Evolutionary conservation across 2,329 filamentous ascomycete species (phyloP), one percentile per base, ranked within the genome.

Genomic region (Pseudogymnoascus destructans): DNA sequence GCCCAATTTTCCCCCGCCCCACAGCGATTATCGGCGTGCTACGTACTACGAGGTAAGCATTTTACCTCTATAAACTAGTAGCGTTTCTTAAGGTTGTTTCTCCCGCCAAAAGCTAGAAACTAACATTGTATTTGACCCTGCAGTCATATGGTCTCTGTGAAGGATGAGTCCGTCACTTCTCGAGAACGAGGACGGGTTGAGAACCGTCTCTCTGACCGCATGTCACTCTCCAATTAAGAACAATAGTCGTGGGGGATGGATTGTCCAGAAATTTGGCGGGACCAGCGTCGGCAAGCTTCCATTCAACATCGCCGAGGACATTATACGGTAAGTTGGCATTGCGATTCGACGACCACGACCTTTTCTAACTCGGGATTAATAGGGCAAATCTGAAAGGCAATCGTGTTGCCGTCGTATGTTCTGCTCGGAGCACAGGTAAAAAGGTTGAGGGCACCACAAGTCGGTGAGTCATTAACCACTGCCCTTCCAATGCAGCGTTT

Each of bases 391-490:
- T 95, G 58, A 75, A 75, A 58, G 75, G 81, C 59, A 84, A 89
- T 69, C 85, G 85, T 71, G 84, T 96, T 63, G 91, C 90, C 59
- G 86, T 98, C 59, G 92, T 98, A 59, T 98, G 93, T 74, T 98
- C 93, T 61, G 93, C 93, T 40, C 80, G 93, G 70, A 96, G 90
- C 73, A 93, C 88, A 61, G 91, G 89, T 62, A 95, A 92, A 70
- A 98, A 98, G 75, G 82, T 85, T 58, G 89, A 95, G 66, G 93
- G 93, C 61, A 98, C 93, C 60, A 98, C 93, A 35, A 97, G 95
- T 73, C 82, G 90, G 87, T 91, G 74, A 81, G 85, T 79, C 70
- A 67, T 17, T 33, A 56, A 17, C 4, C 46, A 52, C 23, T 17
- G 3, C 23, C n/a, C 46, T 30, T 30, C 46, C 23, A 52, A 52